A percentile compares a stretch with the other conserved stretches of the same genome.
phyloP scores from a whole-genome alignment of 495 filamentous ascomycete species.

The Penicillium paxilli region DNA sequence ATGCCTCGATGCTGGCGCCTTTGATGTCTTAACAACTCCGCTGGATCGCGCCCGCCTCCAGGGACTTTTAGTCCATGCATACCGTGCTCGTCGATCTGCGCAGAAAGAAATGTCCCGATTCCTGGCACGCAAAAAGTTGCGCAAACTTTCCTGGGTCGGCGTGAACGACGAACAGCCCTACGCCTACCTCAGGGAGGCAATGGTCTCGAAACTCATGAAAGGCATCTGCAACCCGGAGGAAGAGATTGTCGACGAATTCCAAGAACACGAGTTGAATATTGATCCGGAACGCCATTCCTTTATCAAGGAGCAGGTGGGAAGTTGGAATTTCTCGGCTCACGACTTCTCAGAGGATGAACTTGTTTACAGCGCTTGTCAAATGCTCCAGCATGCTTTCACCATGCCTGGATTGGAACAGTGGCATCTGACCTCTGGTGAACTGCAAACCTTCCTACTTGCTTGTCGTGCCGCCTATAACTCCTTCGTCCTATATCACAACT shows the following conservation, averaged over 20 bases:
- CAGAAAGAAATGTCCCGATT: conserved; percentile 67
- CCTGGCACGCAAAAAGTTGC: conserved; percentile 60
- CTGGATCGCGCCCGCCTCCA: conserved; percentile 68
- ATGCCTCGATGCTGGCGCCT: conserved; percentile 81
- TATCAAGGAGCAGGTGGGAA: conserved; percentile 69
- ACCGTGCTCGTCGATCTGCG: conserved; percentile 72
- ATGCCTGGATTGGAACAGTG: conserved; percentile 80
- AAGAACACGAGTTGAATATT: conserved; percentile 45
- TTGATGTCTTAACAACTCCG: conserved; percentile 80
- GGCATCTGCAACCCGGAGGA: conserved; percentile 80
- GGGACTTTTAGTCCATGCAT: conserved; percentile 77
- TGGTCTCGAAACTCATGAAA: conserved; percentile 90
- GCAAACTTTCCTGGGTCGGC: conserved; percentile 91
- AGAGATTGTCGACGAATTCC: conserved; percentile 49
- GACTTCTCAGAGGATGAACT: conserved; percentile 88
- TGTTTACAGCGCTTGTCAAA: conserved; percentile 72
- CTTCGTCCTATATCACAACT: conserved; percentile 98
- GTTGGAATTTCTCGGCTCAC: conserved; percentile 88
- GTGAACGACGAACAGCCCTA: conserved; percentile 85
- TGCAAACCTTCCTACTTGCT: conserved; percentile 78
- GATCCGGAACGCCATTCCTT: conserved; percentile 55
- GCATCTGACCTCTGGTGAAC: conserved; percentile 75
- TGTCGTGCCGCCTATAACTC: conserved; percentile 87
- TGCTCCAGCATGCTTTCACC: conserved; percentile 84
- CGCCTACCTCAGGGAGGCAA: conserved; percentile 80